Conservation (phyloP, 495 filamentous ascomycete genomes). For the Evernia prunastri region DNA sequence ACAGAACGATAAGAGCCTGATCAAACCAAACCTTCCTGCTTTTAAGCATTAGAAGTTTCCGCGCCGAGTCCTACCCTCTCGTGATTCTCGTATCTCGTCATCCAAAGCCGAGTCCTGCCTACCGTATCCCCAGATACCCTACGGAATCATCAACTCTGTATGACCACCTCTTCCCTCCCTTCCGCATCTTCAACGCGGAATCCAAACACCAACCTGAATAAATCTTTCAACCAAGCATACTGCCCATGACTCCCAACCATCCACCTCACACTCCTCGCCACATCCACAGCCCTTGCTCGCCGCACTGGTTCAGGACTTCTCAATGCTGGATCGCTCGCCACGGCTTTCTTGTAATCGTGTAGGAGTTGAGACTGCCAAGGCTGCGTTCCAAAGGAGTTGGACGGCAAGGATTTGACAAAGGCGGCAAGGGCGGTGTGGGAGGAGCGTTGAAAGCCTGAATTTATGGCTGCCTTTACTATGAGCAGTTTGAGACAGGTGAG, state of each 20-base stretch:
- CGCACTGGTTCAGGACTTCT: constrained; percentile 44
- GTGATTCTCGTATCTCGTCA: neutral
- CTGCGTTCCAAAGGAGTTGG: constrained; percentile 66
- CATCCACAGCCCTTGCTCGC: constrained; percentile 58
- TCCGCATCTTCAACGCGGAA: constrained; percentile 68
- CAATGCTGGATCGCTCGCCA: constrained; percentile 63
- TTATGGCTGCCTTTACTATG: constrained; percentile 74
- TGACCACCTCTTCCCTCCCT: constrained; percentile 22
- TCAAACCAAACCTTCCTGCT: neutral
- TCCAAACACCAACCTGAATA: constrained; percentile 80
- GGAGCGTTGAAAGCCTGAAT: constrained; percentile 57
- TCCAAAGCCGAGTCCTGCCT: neutral
- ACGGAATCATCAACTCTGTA: constrained; percentile 15
- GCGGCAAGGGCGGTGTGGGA: constrained; percentile 45
- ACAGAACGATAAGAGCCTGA: neutral
- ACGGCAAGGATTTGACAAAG: constrained; percentile 70
- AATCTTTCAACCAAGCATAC: constrained; percentile 68
- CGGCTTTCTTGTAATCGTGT: constrained; percentile 69
- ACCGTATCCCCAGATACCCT: neutral
- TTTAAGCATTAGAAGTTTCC: too few relatives aligned
- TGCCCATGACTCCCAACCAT: constrained; percentile 57
- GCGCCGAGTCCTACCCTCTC: neutral
- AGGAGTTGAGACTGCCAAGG: constrained; percentile 64
- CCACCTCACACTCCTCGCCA: constrained; percentile 67
- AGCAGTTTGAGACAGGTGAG: constrained; percentile 66